Conservation (phyloP, 176 grass and related monocot species). For the Ensete glaucum region DNA sequence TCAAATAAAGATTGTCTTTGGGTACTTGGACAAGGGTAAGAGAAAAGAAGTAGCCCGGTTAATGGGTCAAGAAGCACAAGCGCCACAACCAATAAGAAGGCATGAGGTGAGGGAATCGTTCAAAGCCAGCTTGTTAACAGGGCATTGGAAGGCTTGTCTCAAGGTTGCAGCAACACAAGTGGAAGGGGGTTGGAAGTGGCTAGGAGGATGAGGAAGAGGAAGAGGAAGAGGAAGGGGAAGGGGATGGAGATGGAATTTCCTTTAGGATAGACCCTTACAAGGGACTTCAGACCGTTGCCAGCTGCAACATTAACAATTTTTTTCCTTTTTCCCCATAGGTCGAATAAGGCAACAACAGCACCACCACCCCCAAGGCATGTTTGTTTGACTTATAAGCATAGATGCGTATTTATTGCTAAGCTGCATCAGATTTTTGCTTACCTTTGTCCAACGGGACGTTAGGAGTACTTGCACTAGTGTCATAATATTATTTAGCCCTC, state of each 20-base stretch:
- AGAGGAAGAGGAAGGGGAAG: conserved; percentile 63
- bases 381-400: too few species aligned
- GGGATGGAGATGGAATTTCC: conserved; percentile 23
- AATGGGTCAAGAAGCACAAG: conserved; percentile 32
- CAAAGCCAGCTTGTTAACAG: conserved; percentile 74
- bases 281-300: too few species aligned
- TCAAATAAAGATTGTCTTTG: neutral
- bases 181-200: conserved; percentile 27
- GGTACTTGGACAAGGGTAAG: conserved; percentile 43
- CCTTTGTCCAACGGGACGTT: too few species aligned
- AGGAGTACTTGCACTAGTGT: too few species aligned
- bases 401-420: too few species aligned
- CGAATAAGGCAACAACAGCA: too few species aligned
- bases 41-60: conserved; percentile 30
- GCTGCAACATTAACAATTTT: too few species aligned
- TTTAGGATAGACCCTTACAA: conserved; percentile 18
- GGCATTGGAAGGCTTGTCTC: conserved; percentile 80
- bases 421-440: too few species aligned
- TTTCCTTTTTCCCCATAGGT: too few species aligned
- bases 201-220: too few species aligned
- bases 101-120: conserved; percentile 36
- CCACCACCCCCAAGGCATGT: too few species aligned
- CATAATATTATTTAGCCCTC: too few species aligned
- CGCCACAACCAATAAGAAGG: conserved; percentile 48
- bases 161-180: conserved; percentile 44